Evolutionary conservation across 2,329 filamentous ascomycete species (phyloP).

Genomic region (Ophiostoma piceae): DNA sequence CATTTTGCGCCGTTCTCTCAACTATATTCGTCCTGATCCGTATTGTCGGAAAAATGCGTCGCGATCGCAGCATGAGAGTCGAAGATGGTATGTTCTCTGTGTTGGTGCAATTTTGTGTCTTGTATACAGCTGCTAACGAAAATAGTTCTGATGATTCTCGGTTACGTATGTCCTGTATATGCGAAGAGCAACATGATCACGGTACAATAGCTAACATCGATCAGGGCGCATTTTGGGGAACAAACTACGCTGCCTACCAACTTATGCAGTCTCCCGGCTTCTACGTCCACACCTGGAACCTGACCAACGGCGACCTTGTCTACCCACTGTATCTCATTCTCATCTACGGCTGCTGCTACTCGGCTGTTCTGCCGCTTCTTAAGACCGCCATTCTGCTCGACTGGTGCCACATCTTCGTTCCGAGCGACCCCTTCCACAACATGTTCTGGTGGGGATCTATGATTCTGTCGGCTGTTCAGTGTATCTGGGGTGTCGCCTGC

Average conservation of each 20-base stretch:
- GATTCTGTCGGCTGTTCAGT: not conserved
- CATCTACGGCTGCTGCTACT: conserved; percentile 7
- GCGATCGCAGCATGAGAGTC: not conserved
- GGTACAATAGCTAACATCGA: not conserved
- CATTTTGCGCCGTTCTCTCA: not conserved
- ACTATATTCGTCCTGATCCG: conserved; percentile 5
- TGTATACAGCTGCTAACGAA: not conserved
- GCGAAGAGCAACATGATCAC: not conserved
- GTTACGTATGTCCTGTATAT: not conserved
- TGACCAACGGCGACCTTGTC: conserved; percentile 1
- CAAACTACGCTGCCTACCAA: not conserved
- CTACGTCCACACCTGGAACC: not conserved
- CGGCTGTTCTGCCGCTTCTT: not conserved
- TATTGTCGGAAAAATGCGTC: not conserved
- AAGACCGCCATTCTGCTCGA: not conserved
- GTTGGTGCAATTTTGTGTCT: too few species aligned
- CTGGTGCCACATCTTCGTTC: conserved; percentile 8
- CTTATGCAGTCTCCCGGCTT: not conserved
- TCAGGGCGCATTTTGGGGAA: not conserved
- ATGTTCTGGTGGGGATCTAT: not conserved
- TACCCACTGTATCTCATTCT: not conserved
- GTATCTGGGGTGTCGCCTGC: not conserved
- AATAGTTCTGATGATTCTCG: not conserved
- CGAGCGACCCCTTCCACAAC: not conserved
- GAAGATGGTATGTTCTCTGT: not conserved